Percentiles rank a stretch among this genome's conserved stretches.
Conservation (phyloP, 306 rosid genomes). For the Malus orientalis region DNA sequence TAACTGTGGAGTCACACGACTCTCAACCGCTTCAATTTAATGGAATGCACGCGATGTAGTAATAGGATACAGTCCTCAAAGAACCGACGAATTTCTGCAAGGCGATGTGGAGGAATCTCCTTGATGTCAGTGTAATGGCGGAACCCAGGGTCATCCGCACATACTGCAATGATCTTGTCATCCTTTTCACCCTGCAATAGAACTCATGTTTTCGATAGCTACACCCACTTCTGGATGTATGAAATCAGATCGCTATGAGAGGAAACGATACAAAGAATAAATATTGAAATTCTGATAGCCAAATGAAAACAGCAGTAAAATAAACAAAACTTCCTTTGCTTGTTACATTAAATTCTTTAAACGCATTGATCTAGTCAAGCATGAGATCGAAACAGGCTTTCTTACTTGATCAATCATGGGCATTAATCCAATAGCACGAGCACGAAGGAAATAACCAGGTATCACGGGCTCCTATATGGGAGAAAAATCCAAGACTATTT, state of each 20-base stretch:
- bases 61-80: conserved; percentile 93
- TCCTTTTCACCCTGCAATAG: conserved; percentile 83
- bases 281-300: not conserved
- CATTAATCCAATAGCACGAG: conserved; percentile 98
- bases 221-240: not conserved
- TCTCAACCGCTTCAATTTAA: not conserved
- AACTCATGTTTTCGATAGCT: conserved; percentile 4
- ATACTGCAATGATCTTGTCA: conserved; percentile 98
- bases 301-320: not conserved
- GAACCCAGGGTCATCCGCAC: conserved; percentile 95
- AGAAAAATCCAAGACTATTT: not conserved
- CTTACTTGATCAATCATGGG: conserved; percentile 97
- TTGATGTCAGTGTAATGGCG: conserved; percentile 79
- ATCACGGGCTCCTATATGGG: conserved; percentile 69
- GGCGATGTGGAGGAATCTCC: conserved; percentile 90
- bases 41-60: not conserved
- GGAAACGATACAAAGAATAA: not conserved
- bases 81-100: conserved; percentile 91
- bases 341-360: not conserved
- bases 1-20: no score
- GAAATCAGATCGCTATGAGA: not conserved
- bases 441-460: conserved; percentile 93
- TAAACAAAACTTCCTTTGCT: not conserved
- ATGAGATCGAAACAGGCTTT: not conserved
- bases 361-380: not conserved